A percentile compares a stretch with the other conserved stretches of the same genome.
Evolutionary conservation across 768 basidiomycete species (phyloP).

Genomic region (Leccinum ochraceum): DNA sequence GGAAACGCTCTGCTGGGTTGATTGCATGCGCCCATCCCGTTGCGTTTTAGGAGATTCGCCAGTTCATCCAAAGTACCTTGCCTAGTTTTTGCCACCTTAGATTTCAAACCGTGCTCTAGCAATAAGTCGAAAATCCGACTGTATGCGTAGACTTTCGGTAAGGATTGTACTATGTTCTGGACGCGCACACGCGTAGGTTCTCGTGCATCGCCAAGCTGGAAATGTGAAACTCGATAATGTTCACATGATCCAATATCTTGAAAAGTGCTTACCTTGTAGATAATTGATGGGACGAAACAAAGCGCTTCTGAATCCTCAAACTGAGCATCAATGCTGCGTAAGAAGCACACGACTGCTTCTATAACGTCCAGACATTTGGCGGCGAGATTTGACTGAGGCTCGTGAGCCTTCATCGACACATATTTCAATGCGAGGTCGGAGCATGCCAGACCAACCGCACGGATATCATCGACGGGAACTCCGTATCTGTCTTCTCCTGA

Average conservation of each 20-base stretch:
- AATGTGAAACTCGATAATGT: slow-evolving; percentile 5
- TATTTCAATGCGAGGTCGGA: slow-evolving; percentile 94
- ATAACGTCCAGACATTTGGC: slow-evolving; percentile 88
- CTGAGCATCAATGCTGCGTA: slow-evolving; percentile 73
- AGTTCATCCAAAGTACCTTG: slow-evolving; percentile 87
- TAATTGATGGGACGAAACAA: slow-evolving; percentile 86
- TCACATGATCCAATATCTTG: background rate
- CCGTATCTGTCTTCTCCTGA: slow-evolving; percentile 56
- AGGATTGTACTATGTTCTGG: slow-evolving; percentile 77
- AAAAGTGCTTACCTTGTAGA: slow-evolving; percentile 70
- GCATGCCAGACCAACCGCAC: slow-evolving; percentile 75
- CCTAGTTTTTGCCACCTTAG: slow-evolving; percentile 90
- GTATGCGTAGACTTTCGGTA: slow-evolving; percentile 91
- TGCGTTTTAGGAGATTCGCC: slow-evolving; percentile 71
- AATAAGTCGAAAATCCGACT: slow-evolving; percentile 89
- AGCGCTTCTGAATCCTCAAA: slow-evolving; percentile 84
- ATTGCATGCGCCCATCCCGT: slow-evolving; percentile 74
- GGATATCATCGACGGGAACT: slow-evolving; percentile 46
- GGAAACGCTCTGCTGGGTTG: slow-evolving; percentile 83
- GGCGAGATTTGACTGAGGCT: slow-evolving; percentile 87
- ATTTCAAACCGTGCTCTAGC: slow-evolving; percentile 84
- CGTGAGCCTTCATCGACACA: slow-evolving; percentile 83
- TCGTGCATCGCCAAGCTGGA: slow-evolving; percentile 88
- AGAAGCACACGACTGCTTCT: slow-evolving; percentile 73
- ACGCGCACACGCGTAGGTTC: slow-evolving; percentile 81